Percentiles rank a stretch among this genome's conserved stretches.
Evolutionary conservation across 2,329 filamentous ascomycete genomes (phyloP).

Genomic region (Knufia fluminis): DNA sequence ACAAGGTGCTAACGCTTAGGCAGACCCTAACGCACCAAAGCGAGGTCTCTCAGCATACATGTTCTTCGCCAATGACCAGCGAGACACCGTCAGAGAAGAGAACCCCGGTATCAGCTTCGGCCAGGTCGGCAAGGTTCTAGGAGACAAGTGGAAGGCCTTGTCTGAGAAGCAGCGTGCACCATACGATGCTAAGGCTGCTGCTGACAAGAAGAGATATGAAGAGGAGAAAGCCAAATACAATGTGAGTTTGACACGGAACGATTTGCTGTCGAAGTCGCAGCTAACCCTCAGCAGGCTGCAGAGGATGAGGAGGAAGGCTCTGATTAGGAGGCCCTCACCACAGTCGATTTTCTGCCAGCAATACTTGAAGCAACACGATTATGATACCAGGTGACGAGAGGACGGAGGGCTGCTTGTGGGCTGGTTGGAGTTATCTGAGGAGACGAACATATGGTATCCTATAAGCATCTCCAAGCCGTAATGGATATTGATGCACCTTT

Average conservation of each 20-base stretch:
- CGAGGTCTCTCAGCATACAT: slow-evolving; percentile 99
- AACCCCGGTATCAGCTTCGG: slow-evolving; percentile 97
- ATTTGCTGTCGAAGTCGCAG: no score
- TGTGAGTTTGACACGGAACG: slow-evolving; percentile 37
- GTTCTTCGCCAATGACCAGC: slow-evolving; percentile 99
- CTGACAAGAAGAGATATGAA: slow-evolving; percentile 98
- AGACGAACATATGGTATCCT: no score
- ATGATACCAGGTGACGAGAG: background rate
- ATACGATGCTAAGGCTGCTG: slow-evolving; percentile 92
- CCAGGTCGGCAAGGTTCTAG: slow-evolving; percentile 95
- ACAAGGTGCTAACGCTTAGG: slow-evolving; percentile 14
- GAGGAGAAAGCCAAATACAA: slow-evolving; percentile 94
- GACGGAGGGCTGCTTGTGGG: no score
- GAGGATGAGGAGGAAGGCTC: slow-evolving; percentile 44
- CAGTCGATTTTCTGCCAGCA: background rate
- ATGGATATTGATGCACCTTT: no score
- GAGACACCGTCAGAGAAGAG: slow-evolving; percentile 94
- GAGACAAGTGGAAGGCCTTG: slow-evolving; percentile 97
- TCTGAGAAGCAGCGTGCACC: slow-evolving; percentile 85
- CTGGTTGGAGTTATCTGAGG: no score
- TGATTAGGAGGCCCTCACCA: slow-evolving; percentile 7
- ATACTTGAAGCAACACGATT: background rate
- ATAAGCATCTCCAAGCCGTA: no score
- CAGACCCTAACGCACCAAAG: slow-evolving; percentile 97
- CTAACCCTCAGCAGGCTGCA: slow-evolving; percentile 45